Percentiles rank a stretch among this genome's conserved stretches.
phyloP scores from a whole-genome alignment of 805 yeast genomes.

The Yarrowia bubula region DNA sequence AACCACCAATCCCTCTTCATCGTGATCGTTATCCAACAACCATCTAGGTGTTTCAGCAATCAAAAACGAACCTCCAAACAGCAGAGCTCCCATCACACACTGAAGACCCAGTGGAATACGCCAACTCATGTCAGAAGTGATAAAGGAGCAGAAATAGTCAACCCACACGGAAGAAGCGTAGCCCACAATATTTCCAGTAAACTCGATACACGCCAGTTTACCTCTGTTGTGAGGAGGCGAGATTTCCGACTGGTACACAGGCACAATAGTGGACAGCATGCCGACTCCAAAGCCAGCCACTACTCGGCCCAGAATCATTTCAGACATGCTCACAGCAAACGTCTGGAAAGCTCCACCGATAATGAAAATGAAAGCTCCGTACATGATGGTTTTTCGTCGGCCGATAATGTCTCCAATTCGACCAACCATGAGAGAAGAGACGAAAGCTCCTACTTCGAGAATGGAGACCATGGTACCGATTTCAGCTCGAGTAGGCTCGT shows the following conservation, averaged over 20 bases:
- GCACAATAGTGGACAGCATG: conserved; percentile 75
- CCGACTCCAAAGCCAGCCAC: conserved; percentile 88
- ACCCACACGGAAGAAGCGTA: conserved; percentile 85
- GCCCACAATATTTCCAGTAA: conserved; percentile 81
- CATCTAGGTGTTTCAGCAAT: conserved; percentile 90
- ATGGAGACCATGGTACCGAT: conserved; percentile 88
- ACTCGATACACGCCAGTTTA: conserved; percentile 78
- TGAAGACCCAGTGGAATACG: conserved; percentile 75
- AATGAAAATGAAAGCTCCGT: conserved; percentile 75
- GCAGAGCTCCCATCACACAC: conserved; percentile 64
- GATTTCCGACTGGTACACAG: conserved; percentile 84
- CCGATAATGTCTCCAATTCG: conserved; percentile 75
- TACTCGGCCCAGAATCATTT: conserved; percentile 71
- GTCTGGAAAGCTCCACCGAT: conserved; percentile 78
- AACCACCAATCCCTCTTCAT: conserved; percentile 79
- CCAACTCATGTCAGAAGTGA: conserved; percentile 67
- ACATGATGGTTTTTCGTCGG: conserved; percentile 70
- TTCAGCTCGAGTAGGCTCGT: conserved; percentile 67
- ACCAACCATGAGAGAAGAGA: conserved; percentile 77
- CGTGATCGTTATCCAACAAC: conserved; percentile 75
- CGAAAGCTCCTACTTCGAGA: conserved; percentile 81
- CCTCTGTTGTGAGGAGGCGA: conserved; percentile 87
- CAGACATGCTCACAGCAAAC: conserved; percentile 50
- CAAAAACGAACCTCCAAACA: conserved; percentile 70
- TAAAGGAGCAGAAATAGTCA: conserved; percentile 69